Evolutionary conservation across 2,329 filamentous ascomycete species (phyloP), one percentile per base, ranked within the genome.

Genomic region (Beauveria varroae): DNA sequence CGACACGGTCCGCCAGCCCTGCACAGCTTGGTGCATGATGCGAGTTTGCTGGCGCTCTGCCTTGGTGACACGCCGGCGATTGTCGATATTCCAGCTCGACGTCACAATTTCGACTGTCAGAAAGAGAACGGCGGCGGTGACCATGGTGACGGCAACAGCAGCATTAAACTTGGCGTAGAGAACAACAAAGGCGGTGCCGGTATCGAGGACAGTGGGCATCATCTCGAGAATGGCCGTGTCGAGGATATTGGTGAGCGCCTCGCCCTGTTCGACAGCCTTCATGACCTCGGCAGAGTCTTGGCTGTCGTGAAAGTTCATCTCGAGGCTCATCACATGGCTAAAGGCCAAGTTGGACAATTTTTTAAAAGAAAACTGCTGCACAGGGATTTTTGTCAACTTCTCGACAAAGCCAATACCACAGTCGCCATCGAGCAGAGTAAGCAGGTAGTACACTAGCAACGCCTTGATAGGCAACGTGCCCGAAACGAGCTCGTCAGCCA

Each of bases 251-350:
- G 82, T 82, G 14, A 90, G 73, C 2, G 84, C 79, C 46, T 80
- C 76, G 0, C 85, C 88, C 65, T 88, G 86, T 56, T 81, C 78
- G n/a, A 90, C 80, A 3, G 85, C 81, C 64, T 84, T 82, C 70
- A 86, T 83, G 0, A 90, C 76, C 63, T 88, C 83, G 1, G 84
- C 86, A 1, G 84, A 86, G 59, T 83, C 80, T 64, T 87, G 87
- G 55, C 81, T 80, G 20, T 84, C 83, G 68, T 91, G 87, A 60
- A 89, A 90, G 63, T 89, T 86, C 74, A 87, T 87, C 0, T 85
- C 87, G 1, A 90, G 76, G n/a, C 76, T 78, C 79, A 91, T 85
- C 40, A 90, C 79, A 62, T 90, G 86, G 61, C 81, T 78, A 68
- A 89, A 90, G 0, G 86, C 82, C 2, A 84, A 79, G 1, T 56